A percentile compares a stretch with the other conserved stretches of the same genome.
Conservation (phyloP, 1,139 yeast genomes). For the Meyerozyma carpophila region DNA sequence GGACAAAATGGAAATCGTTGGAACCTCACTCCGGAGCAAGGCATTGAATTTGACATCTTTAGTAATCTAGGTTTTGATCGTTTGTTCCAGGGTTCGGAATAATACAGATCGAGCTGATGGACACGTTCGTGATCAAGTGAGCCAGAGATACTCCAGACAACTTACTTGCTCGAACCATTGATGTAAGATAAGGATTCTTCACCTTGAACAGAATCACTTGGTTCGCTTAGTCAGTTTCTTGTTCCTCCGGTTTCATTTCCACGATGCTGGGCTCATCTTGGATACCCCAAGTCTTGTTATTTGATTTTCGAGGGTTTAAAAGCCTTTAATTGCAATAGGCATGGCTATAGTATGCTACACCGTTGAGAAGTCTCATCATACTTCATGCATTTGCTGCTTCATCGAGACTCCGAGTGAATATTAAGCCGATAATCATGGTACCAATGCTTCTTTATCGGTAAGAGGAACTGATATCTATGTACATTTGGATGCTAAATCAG, state of each 20-base stretch:
- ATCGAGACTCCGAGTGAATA: conserved; percentile 29
- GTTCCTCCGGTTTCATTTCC: conserved; percentile 43
- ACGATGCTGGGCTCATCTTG: conserved; percentile 53
- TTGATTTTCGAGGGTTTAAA: conserved; percentile 45
- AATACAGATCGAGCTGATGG: not conserved
- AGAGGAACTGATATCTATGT: conserved; percentile 14
- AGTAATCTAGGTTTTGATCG: not conserved
- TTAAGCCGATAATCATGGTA: conserved; percentile 60
- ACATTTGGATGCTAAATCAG: not conserved
- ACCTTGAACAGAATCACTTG: conserved; percentile 42
- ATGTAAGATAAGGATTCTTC: conserved; percentile 48
- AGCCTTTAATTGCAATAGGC: conserved; percentile 43
- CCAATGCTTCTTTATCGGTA: conserved; percentile 50
- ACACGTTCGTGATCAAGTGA: too few relatives aligned
- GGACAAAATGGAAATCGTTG: not conserved
- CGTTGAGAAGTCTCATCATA: conserved; percentile 47
- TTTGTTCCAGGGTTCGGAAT: not conserved
- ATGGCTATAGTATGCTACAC: conserved; percentile 75
- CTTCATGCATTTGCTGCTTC: conserved; percentile 11
- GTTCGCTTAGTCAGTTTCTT: conserved; percentile 43
- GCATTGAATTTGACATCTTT: not conserved
- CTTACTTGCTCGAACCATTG: conserved; percentile 42
- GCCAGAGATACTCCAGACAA: conserved; percentile 59
- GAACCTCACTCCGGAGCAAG: not conserved
- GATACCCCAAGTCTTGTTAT: conserved; percentile 44